These are phyloP conservation scores for Trichothecium sympodiale DNA, from an alignment of 2,329 filamentous ascomycete species.

Conservation along the genomic window DNA sequence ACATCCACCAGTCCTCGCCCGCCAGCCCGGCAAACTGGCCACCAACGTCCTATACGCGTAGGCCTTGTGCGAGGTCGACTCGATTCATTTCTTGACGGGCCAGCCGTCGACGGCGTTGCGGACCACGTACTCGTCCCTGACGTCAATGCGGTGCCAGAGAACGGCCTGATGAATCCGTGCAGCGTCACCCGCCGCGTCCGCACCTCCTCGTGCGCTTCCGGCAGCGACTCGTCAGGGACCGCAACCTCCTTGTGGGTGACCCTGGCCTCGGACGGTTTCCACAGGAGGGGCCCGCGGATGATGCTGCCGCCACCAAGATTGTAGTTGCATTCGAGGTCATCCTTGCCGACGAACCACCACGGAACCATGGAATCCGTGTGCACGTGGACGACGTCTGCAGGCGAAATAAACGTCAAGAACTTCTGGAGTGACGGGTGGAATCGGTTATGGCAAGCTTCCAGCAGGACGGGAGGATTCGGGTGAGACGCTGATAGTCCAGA, in stretches of 20 bases:
- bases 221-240: constrained; percentile 8
- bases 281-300: constrained; percentile 15
- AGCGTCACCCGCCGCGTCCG: constrained; percentile 16
- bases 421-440: constrained; percentile 37
- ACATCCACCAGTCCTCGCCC: constrained; percentile 27
- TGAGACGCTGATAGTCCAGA: constrained; percentile 18
- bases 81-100: constrained; percentile 12
- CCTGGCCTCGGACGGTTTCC: constrained; percentile 11
- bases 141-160: constrained; percentile 22
- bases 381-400: constrained; percentile 23
- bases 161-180: constrained; percentile 14
- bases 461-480: constrained; percentile 28
- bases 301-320: constrained; percentile 28
- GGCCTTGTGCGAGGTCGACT: constrained; percentile 18
- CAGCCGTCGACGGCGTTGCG: constrained; percentile 10
- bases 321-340: constrained; percentile 33
- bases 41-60: constrained; percentile 23
- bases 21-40: constrained; percentile 14
- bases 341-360: constrained; percentile 15
- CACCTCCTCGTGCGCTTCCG: constrained; percentile 12
- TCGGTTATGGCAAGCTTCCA: constrained; percentile 41
- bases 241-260: constrained; percentile 10
- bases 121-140: constrained; percentile 22
- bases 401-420: constrained; percentile 28
- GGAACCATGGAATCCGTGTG: constrained; percentile 18